These are phyloP conservation scores for Polytrichum formosum DNA, from an alignment of 225 moss, liverwort and hornwort genomes.

Conservation along the genomic window DNA sequence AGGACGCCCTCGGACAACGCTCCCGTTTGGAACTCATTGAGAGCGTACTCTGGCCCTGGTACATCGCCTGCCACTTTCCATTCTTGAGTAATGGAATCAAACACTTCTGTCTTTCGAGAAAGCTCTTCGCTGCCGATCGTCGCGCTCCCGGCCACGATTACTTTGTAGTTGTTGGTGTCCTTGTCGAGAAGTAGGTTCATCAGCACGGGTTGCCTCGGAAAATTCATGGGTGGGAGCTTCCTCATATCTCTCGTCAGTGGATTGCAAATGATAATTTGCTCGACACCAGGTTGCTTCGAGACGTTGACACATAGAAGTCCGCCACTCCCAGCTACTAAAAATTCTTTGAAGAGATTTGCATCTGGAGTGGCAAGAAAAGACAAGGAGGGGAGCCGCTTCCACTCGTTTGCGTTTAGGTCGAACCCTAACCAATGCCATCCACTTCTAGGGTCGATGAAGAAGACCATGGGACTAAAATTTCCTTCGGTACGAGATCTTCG, in stretches of 20 bases:
- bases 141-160: constrained; percentile 31
- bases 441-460: constrained; percentile 3
- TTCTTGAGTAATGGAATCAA: constrained; percentile 2
- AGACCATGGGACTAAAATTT: constrained; percentile 13
- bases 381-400: constrained; percentile 28
- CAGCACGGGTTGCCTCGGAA: not conserved
- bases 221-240: not conserved
- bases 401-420: constrained; percentile 4
- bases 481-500: not conserved
- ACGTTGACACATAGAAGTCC: constrained; percentile 21
- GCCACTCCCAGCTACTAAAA: constrained; percentile 11
- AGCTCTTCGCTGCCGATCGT: constrained; percentile 14
- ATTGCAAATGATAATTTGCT: constrained; percentile 18
- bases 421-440: constrained; percentile 20
- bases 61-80: constrained; percentile 29
- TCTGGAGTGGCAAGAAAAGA: constrained; percentile 10
- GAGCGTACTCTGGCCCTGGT: constrained; percentile 23
- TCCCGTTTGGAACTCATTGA: constrained; percentile 38
- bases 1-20: constrained; percentile 9
- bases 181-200: too few relatives aligned
- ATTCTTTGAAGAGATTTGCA: constrained; percentile 26
- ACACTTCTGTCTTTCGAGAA: constrained; percentile 36
- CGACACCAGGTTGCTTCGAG: constrained; percentile 2
- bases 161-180: not conserved
- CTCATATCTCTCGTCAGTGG: not conserved